Evolutionary conservation across 108 stramenopile genomes (phyloP), one percentile per base, ranked within the genome.

Genomic region (Nitzschia putrida): DNA sequence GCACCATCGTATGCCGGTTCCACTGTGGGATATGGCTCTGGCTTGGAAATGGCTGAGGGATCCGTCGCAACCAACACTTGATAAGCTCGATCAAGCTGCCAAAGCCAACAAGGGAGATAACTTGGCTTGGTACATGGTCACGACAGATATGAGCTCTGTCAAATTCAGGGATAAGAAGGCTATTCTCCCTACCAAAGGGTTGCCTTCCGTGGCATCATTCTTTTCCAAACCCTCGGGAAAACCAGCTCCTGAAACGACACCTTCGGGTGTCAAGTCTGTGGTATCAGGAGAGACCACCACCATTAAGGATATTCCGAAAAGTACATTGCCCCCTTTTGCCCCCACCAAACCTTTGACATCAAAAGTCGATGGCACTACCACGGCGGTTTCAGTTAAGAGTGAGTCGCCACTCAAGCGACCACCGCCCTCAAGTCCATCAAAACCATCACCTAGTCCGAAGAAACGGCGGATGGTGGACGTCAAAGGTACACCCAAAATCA

Each of bases 1-100:
- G 7, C 93, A 94, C 68, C 67, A 77, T 58, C 78, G 93, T 9
- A 84, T 86, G 76, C 93, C 93, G 0, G 73, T 91, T 21, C 80
- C 82, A 40, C 23, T 90, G 12, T 87, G 79, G 81, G 85, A 89
- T 41, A 50, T 38, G 50, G 60, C 75, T 9, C 69, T 83, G 0
- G 89, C 88, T 8, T 58, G 55, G 49, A 40, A 83, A 66, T 94
- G 93, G 93, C 56, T 94, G 26, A 10, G 22, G 14, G 39, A 71
- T 57, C 93, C 93, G 22, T 72, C 81, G 25, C 65, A 47, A 39
- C 40, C 37, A 20, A 24, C 83, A 9, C 65, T 78, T 8, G 20
- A 77, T 14, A 10, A 74, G 41, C 68, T 88, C 38, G 73, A 71
- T 13, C 12, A 51, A 51, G 63, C 69, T 7, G 73, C 75, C 23